Base-by-base conservation (phyloP, 352 stramenopile species). In the Aphanomyces invadans region DNA sequence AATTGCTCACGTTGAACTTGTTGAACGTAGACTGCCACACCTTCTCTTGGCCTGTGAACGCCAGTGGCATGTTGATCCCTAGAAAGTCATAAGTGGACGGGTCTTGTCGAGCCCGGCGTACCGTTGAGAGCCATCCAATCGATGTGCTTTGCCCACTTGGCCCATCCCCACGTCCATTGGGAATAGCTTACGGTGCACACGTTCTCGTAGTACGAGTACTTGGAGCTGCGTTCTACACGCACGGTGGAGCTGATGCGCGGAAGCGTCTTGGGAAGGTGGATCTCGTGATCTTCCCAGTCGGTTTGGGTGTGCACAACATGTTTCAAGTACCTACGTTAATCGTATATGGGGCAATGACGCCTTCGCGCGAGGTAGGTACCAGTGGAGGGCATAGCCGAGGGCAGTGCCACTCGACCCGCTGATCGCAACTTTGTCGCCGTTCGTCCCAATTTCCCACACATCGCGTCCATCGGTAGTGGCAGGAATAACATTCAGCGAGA, bases 61-160 rank as follows among this genome's bases (percentile, higher is more conserved):
- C 88, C 63, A 97, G 65, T 17, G 90, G 83, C 73, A 95, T 90
- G 70, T 97, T 97, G 75, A 97, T 90, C 10, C 79, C 73, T 81
- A 45, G 21, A 12, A 21, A 19, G 66, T 4, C 59, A 19, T 49
- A 4, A 28, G 48, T 52, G 11, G 39, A 45, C 15, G 17, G 28
- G n/a, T n/a, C n/a, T n/a, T n/a, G n/a, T n/a, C n/a, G n/a, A n/a
- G n/a, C n/a, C n/a, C n/a, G n/a, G n/a, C 56, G n/a, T 38, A 84
- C 82, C 89, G 52, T 92, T 95, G n/a, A 97, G 71, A 17, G 87
- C 88, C 81, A 97, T 94, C 88, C 89, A 97, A 76, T 97, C 89
- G 63, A 97, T 89, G 72, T 97, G 88, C 2, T 75, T 73, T 71
- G 96, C 83, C 90, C 90, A 97, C 65, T 90, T 74, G n/a, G 70